Evolutionary conservation across 2,329 filamentous ascomycete genomes (phyloP), one percentile per base, ranked within the genome.

Genomic region (Fusarium liriodendri): DNA sequence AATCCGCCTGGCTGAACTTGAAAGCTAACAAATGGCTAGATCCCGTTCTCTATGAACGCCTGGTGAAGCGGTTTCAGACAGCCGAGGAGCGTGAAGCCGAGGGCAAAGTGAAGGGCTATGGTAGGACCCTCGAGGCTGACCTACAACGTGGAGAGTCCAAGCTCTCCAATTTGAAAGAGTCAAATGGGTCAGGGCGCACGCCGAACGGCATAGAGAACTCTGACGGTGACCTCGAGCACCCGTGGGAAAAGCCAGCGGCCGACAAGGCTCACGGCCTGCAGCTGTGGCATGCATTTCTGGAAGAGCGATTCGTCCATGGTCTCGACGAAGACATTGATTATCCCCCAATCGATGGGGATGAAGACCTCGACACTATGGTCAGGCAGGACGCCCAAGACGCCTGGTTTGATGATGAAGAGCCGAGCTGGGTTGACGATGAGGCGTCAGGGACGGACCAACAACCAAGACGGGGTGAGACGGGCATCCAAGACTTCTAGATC

Each of bases 301-400:
- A 89, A 37, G 85, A 92, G 76, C 88, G 95, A 38, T 98, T 98
- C 77, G 82, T 98, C 33, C 84, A 87, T 22, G 95, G 95, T 0
- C 87, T 88, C 7, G 95, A 97, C 78, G 86, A 88, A 1, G 94
- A 97, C 57, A 96, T 97, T 77, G 92, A 96, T 70, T 98, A 97
- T 79, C 81, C 77, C 1, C 77, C 73, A 4, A 92, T 97, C 6
- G 95, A 98, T 79, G 84, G 85, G 38, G 91, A 93, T 77, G 91
- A 95, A 33, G 91, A 91, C 22, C 92, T 91, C 65, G 94, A 97
- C 80, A 90, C 82, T 80, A 83, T 86, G 82, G 87, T 79, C 85
- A 89, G 84, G 71, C 83, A 86, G n/a, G 91, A 92, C 62, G 85
- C 85, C 16, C 88, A 96, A 81, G 94, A 97, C 40, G 87, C 87